Evolutionary conservation across 805 yeast species (phyloP).

Genomic region (Candida tallmaniae): DNA sequence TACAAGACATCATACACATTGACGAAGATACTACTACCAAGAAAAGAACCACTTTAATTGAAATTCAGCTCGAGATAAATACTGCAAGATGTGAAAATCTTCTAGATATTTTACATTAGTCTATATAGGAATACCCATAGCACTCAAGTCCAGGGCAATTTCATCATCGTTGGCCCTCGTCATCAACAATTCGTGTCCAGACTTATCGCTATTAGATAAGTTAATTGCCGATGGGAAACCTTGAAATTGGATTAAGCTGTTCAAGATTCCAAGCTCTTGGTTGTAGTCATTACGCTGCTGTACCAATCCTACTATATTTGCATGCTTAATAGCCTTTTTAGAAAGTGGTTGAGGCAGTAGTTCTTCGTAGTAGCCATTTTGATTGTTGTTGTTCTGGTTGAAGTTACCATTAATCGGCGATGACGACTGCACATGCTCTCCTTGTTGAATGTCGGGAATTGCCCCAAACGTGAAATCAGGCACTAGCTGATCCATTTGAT

Average conservation of each 20-base stretch:
- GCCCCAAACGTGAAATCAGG: slow-evolving; percentile 48
- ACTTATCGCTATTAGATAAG: slow-evolving; percentile 29
- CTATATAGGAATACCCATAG: slow-evolving; percentile 47
- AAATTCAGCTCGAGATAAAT: too few species aligned
- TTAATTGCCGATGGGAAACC: slow-evolving; percentile 80
- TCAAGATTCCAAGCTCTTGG: slow-evolving; percentile 64
- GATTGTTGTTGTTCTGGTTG: slow-evolving; percentile 1
- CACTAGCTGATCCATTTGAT: slow-evolving; percentile 67
- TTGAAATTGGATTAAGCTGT: slow-evolving; percentile 60
- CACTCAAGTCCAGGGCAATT: slow-evolving; percentile 63
- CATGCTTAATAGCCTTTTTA: slow-evolving; percentile 34
- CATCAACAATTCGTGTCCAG: slow-evolving; percentile 33
- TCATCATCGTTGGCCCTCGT: slow-evolving; percentile 67
- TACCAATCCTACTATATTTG: slow-evolving; percentile 43
- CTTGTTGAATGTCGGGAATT: slow-evolving; percentile 20
- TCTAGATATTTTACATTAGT: too few species aligned
- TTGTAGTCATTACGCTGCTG: slow-evolving; percentile 62
- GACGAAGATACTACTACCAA: too few species aligned
- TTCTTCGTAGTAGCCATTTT: slow-evolving; percentile 1
- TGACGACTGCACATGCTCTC: slow-evolving; percentile 10
- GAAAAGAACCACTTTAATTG: too few species aligned
- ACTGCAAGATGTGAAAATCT: too few species aligned
- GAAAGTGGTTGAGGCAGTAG: slow-evolving; percentile 13
- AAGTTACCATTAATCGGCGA: neutral
- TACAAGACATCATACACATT: too few species aligned